Conservation (phyloP, 2,329 filamentous ascomycete genomes). For the Cordyceps sp. region DNA sequence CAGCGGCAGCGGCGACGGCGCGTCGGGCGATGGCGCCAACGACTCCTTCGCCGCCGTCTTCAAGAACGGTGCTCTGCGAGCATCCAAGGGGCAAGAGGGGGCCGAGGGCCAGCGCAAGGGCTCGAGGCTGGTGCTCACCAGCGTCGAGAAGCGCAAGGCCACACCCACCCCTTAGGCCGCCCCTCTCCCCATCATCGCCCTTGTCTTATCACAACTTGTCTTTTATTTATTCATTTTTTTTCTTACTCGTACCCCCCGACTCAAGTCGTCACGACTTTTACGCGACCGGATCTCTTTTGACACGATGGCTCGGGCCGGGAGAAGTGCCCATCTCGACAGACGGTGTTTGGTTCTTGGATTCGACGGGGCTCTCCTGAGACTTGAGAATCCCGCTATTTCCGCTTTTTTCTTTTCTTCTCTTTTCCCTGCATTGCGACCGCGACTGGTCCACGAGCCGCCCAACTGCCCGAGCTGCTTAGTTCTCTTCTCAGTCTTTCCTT, state of each 20-base stretch:
- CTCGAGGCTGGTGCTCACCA: constrained; percentile 74
- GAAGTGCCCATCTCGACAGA: constrained; percentile 11
- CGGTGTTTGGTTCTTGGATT: constrained; percentile 3
- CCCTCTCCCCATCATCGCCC: too few species aligned
- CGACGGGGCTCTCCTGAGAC: too few species aligned
- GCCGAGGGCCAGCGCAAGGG: constrained; percentile 57
- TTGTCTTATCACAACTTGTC: too few species aligned
- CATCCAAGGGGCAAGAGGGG: constrained; percentile 34
- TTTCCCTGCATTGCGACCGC: constrained; percentile 1
- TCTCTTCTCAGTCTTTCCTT: constrained; percentile 23
- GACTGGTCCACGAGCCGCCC: constrained; percentile 3
- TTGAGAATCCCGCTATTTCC: too few species aligned
- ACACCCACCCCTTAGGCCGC: constrained; percentile 8
- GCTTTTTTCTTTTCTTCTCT: neutral
- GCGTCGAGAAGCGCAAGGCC: constrained; percentile 72
- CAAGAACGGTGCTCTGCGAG: constrained; percentile 38
- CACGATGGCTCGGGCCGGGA: constrained; percentile 16
- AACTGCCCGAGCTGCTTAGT: constrained; percentile 16
- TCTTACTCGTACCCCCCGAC: constrained; percentile 9
- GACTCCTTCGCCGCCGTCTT: constrained; percentile 51
- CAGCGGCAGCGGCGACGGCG: too few species aligned
- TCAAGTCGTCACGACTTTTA: constrained; percentile 17
- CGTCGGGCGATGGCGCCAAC: constrained; percentile 29
- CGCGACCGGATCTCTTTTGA: constrained; percentile 19
- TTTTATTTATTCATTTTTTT: too few species aligned